phyloP scores from a whole-genome alignment of 2,329 filamentous ascomycete species.

The Nemania sp. region DNA sequence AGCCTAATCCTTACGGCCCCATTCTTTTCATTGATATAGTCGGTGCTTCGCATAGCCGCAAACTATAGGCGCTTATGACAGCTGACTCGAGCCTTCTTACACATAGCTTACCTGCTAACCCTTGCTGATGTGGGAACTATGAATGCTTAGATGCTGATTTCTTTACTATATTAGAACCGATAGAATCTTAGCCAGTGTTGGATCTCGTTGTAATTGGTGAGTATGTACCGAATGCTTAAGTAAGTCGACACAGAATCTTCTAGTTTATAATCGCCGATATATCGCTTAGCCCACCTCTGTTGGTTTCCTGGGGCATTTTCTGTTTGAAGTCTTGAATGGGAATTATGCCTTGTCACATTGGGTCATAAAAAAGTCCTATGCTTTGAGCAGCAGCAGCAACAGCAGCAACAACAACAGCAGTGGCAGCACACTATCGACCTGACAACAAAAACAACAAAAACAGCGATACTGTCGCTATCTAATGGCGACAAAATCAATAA shows the following conservation, averaged over 20 bases:
- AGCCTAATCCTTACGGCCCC: too few relatives aligned
- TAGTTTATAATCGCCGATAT: conserved; percentile 3
- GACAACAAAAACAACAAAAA: background rate
- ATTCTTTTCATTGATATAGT: too few relatives aligned
- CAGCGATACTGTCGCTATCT: too few relatives aligned
- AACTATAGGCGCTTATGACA: too few relatives aligned
- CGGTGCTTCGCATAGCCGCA: too few relatives aligned
- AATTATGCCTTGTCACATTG: too few relatives aligned
- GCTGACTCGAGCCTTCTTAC: too few relatives aligned
- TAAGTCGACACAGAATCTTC: conserved; percentile 21
- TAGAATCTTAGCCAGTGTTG: background rate
- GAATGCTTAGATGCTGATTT: conserved; percentile 8
- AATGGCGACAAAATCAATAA: background rate
- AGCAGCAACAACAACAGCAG: background rate
- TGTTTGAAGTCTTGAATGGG: background rate
- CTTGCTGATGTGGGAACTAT: background rate
- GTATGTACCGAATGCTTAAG: conserved; percentile 19
- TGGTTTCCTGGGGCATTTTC: background rate
- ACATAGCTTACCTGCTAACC: too few relatives aligned
- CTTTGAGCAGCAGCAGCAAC: background rate
- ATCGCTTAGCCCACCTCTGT: background rate
- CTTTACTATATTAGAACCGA: conserved; percentile 6
- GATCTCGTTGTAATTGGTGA: conserved; percentile 14
- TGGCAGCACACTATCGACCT: too few relatives aligned
- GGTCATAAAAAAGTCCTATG: too few relatives aligned